These are phyloP conservation scores for Blastomyces gilchristii DNA, from an alignment of 2,329 filamentous ascomycete species.

Conservation along the genomic window DNA sequence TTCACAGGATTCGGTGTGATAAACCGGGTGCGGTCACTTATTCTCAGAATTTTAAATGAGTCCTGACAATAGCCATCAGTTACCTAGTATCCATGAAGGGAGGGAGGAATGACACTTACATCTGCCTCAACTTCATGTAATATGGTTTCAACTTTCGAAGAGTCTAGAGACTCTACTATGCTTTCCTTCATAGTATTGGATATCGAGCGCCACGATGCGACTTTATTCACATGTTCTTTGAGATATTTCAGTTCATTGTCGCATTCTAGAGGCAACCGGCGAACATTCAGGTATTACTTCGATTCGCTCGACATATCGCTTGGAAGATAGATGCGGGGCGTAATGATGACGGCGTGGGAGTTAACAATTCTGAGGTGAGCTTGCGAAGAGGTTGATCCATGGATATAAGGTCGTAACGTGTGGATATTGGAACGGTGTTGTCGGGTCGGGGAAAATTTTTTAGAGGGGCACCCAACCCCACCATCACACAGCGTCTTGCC, in stretches of 20 bases:
- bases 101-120: not conserved
- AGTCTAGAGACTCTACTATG: conserved; percentile 2
- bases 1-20: conserved; percentile 1
- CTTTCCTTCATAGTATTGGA: not conserved
- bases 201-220: not conserved
- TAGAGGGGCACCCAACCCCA: not conserved
- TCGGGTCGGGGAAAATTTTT: not conserved
- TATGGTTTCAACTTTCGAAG: conserved; percentile 1
- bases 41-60: not conserved
- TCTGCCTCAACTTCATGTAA: not conserved
- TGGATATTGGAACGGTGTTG: not conserved
- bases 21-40: conserved; percentile 1
- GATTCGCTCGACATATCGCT: not conserved
- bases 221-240: conserved; percentile 3
- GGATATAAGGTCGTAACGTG: conserved; percentile 1
- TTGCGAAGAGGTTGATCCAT: not conserved
- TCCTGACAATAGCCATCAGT: not conserved
- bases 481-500: not conserved
- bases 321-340: not conserved
- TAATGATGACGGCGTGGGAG: not conserved
- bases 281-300: not conserved
- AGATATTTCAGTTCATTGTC: conserved; percentile 1
- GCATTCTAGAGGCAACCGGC: not conserved
- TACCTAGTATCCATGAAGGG: not conserved
- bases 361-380: not conserved